Base-by-base conservation (phyloP, 1,284 basidiomycete species). In the Trichosporon coremiiforme region DNA sequence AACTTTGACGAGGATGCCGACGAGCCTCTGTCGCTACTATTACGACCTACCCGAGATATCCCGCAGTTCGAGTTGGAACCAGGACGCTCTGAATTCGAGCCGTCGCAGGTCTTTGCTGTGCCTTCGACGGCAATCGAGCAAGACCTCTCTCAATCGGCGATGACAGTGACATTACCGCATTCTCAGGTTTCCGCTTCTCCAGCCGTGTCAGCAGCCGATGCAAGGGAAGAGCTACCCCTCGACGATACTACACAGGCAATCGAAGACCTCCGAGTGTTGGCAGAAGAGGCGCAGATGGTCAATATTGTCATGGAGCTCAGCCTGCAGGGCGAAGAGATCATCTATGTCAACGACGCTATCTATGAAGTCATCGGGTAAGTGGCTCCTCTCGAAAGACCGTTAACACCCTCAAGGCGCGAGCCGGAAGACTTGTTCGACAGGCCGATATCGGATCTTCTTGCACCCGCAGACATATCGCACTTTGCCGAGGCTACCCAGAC, bases 281-380 rank as follows among this genome's bases (percentile, higher is more conserved):
- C 94, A 2, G 95, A 98, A 82, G 92, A 92, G 5, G 94, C 94
- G 15, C 93, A 95, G 83, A 93, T 90, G 78, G 91, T 94, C 82
- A 97, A 96, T 76, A 93, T 98, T 67, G 92, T 99, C 36, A 88
- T 99, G 86, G 97, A 99, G 82, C 88, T 99, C 31, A 91, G 91
- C 79, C 86, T 98, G 72, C 94, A 98, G 79, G 94, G 93, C 7
- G 94, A 98, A 68, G 81, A 84, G 17, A 85, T 88, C 80, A 91
- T 95, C 78, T 99, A 95, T 90, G 87, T 98, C 68, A 99, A 97
- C 84, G 93, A 96, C 78, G 93, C 95, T 0, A 83, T 97, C 93
- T 87, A 89, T 75, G 89, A 91, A 66, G 93, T 99, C 31, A 89
- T 96, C 66, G 96, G 96, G 95, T 96, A 83, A 76, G 93, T 87